Evolutionary conservation across 2,329 filamentous ascomycete genomes (phyloP).

Genomic region (Fonsecaea pedrosoi): DNA sequence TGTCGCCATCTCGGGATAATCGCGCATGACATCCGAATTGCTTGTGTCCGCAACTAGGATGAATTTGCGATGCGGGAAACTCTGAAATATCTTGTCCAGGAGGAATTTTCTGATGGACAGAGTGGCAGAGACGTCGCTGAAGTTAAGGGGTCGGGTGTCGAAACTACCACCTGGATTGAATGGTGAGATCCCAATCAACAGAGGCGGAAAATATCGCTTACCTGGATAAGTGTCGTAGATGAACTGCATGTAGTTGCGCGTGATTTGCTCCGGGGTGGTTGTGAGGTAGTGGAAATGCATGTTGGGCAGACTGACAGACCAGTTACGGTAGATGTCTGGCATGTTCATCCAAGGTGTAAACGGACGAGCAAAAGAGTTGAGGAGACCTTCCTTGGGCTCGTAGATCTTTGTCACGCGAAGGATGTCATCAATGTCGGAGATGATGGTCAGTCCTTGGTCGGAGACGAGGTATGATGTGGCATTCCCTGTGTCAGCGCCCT

Average conservation of each 20-base stretch:
- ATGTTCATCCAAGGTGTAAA: slow-evolving; percentile 79
- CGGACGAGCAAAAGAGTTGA: slow-evolving; percentile 76
- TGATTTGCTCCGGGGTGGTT: slow-evolving; percentile 78
- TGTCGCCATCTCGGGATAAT: slow-evolving; percentile 64
- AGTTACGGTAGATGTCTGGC: slow-evolving; percentile 79
- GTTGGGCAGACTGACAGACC: slow-evolving; percentile 69
- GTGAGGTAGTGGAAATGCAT: slow-evolving; percentile 83
- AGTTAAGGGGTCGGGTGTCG: slow-evolving; percentile 79
- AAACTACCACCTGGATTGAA: slow-evolving; percentile 66
- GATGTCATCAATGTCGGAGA: slow-evolving; percentile 82
- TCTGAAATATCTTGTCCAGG: slow-evolving; percentile 74
- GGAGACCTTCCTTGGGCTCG: slow-evolving; percentile 72
- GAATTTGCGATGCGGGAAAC: slow-evolving; percentile 76
- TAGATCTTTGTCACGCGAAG: slow-evolving; percentile 83
- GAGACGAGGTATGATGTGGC: slow-evolving; percentile 79
- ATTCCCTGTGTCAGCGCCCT: slow-evolving; percentile 71
- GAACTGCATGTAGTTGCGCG: slow-evolving; percentile 76
- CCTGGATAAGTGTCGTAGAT: slow-evolving; percentile 77
- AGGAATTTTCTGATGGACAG: slow-evolving; percentile 73
- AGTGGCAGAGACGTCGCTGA: slow-evolving; percentile 75
- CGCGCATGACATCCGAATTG: slow-evolving; percentile 77
- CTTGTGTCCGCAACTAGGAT: slow-evolving; percentile 77
- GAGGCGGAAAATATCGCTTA: background rate
- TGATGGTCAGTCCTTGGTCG: slow-evolving; percentile 70
- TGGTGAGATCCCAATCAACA: background rate